A percentile compares a stretch with the other conserved stretches of the same genome.
Conservation (phyloP, 2,329 filamentous ascomycete genomes). For the Penicillium decumbens region DNA sequence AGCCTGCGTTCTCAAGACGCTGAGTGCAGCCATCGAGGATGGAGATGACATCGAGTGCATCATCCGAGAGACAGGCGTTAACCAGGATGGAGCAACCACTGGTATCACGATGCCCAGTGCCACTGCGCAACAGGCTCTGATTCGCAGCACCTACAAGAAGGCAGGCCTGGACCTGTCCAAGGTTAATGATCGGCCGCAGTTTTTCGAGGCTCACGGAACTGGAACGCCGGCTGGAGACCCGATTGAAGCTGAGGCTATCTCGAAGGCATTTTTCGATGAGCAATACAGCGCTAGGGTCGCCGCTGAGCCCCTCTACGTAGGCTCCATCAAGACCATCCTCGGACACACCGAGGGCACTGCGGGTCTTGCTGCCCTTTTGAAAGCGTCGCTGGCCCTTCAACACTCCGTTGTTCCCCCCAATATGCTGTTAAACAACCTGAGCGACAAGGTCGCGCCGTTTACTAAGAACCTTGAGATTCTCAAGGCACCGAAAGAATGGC, state of each 20-base stretch:
- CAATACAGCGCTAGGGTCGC: too few relatives aligned
- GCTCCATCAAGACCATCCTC: conserved; percentile 30
- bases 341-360: conserved; percentile 36
- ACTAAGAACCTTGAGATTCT: conserved; percentile 24
- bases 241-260: conserved; percentile 22
- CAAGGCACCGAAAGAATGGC: conserved; percentile 10
- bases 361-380: conserved; percentile 32
- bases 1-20: conserved; percentile 49
- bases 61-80: conserved; percentile 33
- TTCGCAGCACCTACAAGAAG: conserved; percentile 36
- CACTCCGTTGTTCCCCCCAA: conserved; percentile 32
- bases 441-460: conserved; percentile 21
- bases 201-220: conserved; percentile 47
- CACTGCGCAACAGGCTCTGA: conserved; percentile 39
- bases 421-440: conserved; percentile 26
- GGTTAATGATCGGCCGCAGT: conserved; percentile 33
- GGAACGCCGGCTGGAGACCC: conserved; percentile 31
- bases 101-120: conserved; percentile 36
- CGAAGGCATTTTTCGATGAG: conserved; percentile 17
- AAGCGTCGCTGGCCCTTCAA: conserved; percentile 40
- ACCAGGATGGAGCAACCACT: conserved; percentile 35
- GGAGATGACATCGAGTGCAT: conserved; percentile 44
- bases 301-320: conserved; percentile 22
- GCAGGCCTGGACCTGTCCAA: conserved; percentile 36
- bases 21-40: conserved; percentile 47